These are phyloP conservation scores for Eutrema heterophyllum DNA, from an alignment of 345 rosid species.

Conservation along the genomic window DNA sequence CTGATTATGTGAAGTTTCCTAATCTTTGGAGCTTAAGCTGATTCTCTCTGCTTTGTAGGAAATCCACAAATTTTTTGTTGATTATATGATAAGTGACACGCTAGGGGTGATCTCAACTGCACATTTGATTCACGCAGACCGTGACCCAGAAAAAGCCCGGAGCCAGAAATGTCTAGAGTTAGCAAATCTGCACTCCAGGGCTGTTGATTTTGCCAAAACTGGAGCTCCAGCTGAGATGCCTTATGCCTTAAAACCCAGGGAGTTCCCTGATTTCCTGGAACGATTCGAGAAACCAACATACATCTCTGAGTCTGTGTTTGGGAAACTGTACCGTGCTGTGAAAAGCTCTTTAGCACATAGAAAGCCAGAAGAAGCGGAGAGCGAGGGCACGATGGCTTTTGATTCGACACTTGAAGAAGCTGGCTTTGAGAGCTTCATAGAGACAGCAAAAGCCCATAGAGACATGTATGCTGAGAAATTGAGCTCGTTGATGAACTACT, in stretches of 20 bases:
- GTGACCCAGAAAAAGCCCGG: slow-evolving; percentile 67
- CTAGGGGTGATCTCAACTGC: slow-evolving; percentile 92
- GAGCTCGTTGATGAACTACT: slow-evolving; percentile 57
- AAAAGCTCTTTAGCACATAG: slow-evolving; percentile 27
- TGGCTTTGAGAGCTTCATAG: slow-evolving; percentile 52
- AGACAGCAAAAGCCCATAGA: slow-evolving; percentile 45
- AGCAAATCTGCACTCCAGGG: slow-evolving; percentile 88
- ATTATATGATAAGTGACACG: slow-evolving; percentile 87
- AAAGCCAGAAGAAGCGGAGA: slow-evolving; percentile 29
- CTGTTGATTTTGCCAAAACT: slow-evolving; percentile 93
- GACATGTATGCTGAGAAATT: slow-evolving; percentile 62
- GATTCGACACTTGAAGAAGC: slow-evolving; percentile 64
- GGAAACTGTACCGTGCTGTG: slow-evolving; percentile 75
- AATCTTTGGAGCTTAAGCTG: slow-evolving; percentile 7
- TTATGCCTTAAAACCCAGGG: slow-evolving; percentile 61
- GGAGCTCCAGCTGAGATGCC: slow-evolving; percentile 99
- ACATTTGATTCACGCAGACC: slow-evolving; percentile 84
- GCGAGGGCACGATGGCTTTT: slow-evolving; percentile 44
- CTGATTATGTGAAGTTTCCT: neutral
- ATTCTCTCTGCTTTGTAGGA: slow-evolving; percentile 47
- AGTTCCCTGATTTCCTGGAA: slow-evolving; percentile 91
- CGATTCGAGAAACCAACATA: slow-evolving; percentile 57
- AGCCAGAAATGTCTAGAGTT: slow-evolving; percentile 65
- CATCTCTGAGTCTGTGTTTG: slow-evolving; percentile 53
- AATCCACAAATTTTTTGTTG: slow-evolving; percentile 75